Conservation (phyloP, 768 basidiomycete genomes). For the Pleurotus tuber-regium region DNA sequence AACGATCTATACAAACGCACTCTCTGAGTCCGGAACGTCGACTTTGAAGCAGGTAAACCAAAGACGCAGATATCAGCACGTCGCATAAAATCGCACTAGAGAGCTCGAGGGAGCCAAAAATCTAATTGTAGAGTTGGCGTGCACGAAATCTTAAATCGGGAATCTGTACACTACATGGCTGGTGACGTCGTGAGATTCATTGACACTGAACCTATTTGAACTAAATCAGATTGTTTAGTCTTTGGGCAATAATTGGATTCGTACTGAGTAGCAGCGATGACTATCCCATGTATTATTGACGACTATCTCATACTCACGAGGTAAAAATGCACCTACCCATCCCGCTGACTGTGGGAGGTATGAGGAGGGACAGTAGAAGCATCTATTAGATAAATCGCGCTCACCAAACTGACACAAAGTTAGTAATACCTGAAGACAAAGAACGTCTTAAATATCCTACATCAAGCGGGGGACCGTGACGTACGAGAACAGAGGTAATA, state of each 20-base stretch:
- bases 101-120: neutral
- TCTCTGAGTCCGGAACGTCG: neutral
- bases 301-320: neutral
- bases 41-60: conserved; percentile 1
- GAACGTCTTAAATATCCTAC: neutral
- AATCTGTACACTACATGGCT: neutral
- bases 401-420: neutral
- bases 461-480: too few relatives aligned
- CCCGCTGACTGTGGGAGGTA: too few relatives aligned
- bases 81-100: conserved; percentile 5
- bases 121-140: too few relatives aligned
- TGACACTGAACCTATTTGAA: neutral
- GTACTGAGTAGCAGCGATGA: conserved; percentile 2
- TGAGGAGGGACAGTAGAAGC: too few relatives aligned
- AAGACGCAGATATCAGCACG: neutral
- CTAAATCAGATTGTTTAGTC: neutral
- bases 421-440: neutral
- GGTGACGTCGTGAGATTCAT: neutral
- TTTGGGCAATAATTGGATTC: neutral
- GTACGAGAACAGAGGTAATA: neutral
- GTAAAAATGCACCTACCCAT: too few relatives aligned
- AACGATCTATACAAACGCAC: neutral
- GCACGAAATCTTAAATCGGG: neutral
- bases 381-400: neutral
- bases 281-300: neutral